Conservation (phyloP, 352 stramenopile species). For the Ochromonadaceae sp. region DNA sequence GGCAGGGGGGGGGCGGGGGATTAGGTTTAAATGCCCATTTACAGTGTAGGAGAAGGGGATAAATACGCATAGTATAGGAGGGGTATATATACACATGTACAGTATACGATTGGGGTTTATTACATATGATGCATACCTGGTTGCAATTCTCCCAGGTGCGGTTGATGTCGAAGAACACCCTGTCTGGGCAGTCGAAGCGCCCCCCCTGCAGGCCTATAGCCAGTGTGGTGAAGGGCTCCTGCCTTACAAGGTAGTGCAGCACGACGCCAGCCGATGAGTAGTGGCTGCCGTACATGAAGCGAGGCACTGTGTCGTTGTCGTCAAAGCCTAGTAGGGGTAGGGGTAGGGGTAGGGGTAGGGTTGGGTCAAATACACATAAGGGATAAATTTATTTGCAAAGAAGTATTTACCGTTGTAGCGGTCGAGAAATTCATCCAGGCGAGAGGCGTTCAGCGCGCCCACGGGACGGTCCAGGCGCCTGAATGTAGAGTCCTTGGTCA, state of each 20-base stretch:
- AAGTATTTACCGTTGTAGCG: slow-evolving; percentile 57
- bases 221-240: slow-evolving; percentile 91
- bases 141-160: slow-evolving; percentile 54
- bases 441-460: slow-evolving; percentile 76
- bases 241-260: slow-evolving; percentile 84
- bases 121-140: too few species aligned
- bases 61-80: slow-evolving; percentile 26
- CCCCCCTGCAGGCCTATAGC: slow-evolving; percentile 80
- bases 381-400: too few species aligned
- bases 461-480: slow-evolving; percentile 92
- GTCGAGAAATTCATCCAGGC: slow-evolving; percentile 79
- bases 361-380: too few species aligned
- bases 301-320: slow-evolving; percentile 36
- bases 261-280: slow-evolving; percentile 91
- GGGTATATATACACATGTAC: slow-evolving; percentile 28
- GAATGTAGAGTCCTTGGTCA: slow-evolving; percentile 60
- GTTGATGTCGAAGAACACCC: slow-evolving; percentile 80
- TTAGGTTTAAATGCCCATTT: too few species aligned
- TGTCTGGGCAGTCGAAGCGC: slow-evolving; percentile 94
- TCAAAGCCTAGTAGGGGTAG: too few species aligned
- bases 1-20: too few species aligned
- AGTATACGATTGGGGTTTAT: slow-evolving; percentile 38
- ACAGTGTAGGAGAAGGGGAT: too few species aligned
- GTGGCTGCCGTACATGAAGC: slow-evolving; percentile 76
- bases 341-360: too few species aligned